These are phyloP conservation scores for Nematodospora valgi DNA, from an alignment of 805 yeast genomes.

Conservation along the genomic window DNA sequence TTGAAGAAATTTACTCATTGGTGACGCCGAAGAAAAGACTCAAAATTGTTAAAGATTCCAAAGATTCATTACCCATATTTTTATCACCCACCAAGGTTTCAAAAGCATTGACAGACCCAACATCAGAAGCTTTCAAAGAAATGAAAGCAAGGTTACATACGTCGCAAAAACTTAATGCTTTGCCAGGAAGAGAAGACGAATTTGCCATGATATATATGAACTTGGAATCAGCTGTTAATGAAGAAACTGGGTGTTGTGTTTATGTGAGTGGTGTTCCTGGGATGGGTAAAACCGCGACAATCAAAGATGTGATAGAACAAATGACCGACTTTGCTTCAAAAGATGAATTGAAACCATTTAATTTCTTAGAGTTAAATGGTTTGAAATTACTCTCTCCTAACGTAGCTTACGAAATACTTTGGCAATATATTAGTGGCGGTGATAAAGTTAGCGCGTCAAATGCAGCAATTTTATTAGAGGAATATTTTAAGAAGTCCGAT, in stretches of 20 bases:
- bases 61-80: slow-evolving; percentile 12
- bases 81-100: slow-evolving; percentile 12
- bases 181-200: slow-evolving; percentile 88
- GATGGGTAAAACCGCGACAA: slow-evolving; percentile 93
- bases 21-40: slow-evolving; percentile 22
- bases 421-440: slow-evolving; percentile 66
- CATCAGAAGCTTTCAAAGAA: slow-evolving; percentile 32
- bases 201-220: slow-evolving; percentile 65
- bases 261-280: slow-evolving; percentile 98
- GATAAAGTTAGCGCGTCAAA: slow-evolving; percentile 54
- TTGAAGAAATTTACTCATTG: slow-evolving; percentile 11
- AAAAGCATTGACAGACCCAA: slow-evolving; percentile 15
- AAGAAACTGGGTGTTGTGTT: slow-evolving; percentile 75
- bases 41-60: slow-evolving; percentile 20
- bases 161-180: slow-evolving; percentile 42
- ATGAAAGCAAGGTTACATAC: slow-evolving; percentile 42
- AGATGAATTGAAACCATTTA: slow-evolving; percentile 45
- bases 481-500: slow-evolving; percentile 49
- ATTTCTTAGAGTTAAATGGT: slow-evolving; percentile 86
- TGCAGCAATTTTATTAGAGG: slow-evolving; percentile 66
- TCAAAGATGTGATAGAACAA: slow-evolving; percentile 78
- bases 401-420: slow-evolving; percentile 76
- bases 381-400: slow-evolving; percentile 77
- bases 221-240: slow-evolving; percentile 66
- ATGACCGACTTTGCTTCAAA: slow-evolving; percentile 37